A percentile compares a stretch with the other conserved stretches of the same genome.
Conservation (phyloP, 495 filamentous ascomycete species). For the Neurospora sp. region DNA sequence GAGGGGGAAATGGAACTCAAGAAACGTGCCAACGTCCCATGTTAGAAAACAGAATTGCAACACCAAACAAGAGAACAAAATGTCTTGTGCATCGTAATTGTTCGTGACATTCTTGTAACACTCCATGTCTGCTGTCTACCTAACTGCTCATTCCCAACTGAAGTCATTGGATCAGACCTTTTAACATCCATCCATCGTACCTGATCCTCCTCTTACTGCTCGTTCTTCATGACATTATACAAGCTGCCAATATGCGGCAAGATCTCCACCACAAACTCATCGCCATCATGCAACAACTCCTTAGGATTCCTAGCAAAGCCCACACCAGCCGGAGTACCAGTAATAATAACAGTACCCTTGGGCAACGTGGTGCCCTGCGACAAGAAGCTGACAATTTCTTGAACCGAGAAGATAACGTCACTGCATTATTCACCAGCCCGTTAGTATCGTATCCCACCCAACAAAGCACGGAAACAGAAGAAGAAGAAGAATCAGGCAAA, state of each 20-base stretch:
- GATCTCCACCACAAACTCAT: constrained; percentile 39
- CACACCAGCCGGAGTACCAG: constrained; percentile 38
- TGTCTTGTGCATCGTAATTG: too few relatives aligned
- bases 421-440: constrained; percentile 4
- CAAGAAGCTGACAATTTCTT: constrained; percentile 35
- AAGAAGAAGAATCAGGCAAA: neutral
- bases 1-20: neutral
- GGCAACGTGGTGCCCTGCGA: constrained; percentile 40
- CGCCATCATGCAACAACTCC: constrained; percentile 34
- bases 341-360: constrained; percentile 35
- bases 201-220: constrained; percentile 17
- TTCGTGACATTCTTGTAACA: neutral
- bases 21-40: neutral
- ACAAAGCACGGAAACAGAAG: neutral
- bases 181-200: neutral
- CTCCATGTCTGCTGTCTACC: neutral
- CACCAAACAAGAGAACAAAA: neutral
- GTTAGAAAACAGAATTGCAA: neutral
- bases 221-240: constrained; percentile 31
- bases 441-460: neutral
- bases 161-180: neutral
- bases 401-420: constrained; percentile 37
- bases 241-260: constrained; percentile 36
- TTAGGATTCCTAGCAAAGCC: constrained; percentile 31
- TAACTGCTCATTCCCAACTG: neutral